Base-by-base conservation (phyloP, 768 basidiomycete species). In the Cystobasidium tubakii region DNA sequence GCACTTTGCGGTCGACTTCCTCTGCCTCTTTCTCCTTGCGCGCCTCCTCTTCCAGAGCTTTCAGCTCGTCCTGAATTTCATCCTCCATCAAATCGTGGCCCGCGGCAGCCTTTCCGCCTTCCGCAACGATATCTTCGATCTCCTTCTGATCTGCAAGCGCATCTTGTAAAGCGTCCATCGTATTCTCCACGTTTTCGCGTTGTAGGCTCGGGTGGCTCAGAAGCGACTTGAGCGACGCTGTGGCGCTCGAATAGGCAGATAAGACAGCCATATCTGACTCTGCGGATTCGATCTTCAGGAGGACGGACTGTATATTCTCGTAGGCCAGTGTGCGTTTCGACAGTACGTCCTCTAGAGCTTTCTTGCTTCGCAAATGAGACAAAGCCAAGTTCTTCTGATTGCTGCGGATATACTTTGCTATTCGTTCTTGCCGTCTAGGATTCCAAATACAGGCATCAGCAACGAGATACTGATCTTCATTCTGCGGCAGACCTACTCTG, bases 251-350 rank as follows among this genome's bases (percentile, higher is more conserved):
- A 79, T 95, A 98, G 0, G 88, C 86, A 76, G 86, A 86, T 86
- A 98, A 87, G 63, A 96, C 90, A 91, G 92, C 88, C 13, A 93
- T 84, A 81, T 97, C 90, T 1, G 88, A 89, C 33, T 90, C 90
- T n/a, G 93, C 90, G 1, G 88, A 86, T 81, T 98, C 92, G 4
- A 97, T 91, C 55, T 86, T 85, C 55, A 91, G 82, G 43, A 96
- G 81, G 0, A 92, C 92, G 15, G 86, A 83, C 76, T 90, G 87
- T 9, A 97, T 83, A 43, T 87, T 90, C 72, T 87, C 86, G 4
- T 92, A 82, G 0, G 91, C 88, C 12, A 84, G 85, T 1, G 93
- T 80, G 15, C 92, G 87, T 79, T 92, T 92, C 31, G 82, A 82
- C 19, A 94, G 82, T 0, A 93, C 81, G 15, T 89, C 90, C 76